Base-by-base conservation (phyloP, 805 yeast genomes). In the Nematodospora valgi region DNA sequence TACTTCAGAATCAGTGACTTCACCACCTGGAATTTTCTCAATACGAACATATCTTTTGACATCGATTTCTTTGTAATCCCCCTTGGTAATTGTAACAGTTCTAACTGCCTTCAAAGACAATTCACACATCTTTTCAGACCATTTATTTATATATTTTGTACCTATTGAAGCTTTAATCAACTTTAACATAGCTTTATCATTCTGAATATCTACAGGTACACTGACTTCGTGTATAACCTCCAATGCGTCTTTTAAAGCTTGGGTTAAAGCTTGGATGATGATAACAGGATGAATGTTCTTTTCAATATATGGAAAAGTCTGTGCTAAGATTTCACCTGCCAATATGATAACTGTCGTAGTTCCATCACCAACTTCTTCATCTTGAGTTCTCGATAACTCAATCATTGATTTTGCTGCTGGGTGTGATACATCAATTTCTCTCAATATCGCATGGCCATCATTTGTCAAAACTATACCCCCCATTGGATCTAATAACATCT, bases 371-470 rank as follows among this genome's bases (percentile, higher is more conserved):
- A 78, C 98, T 66, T 91, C 98, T 66, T 91, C 98, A 58, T 91
- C 98, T 68, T 91, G 97, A 5, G 98, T 89, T 66, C 98, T 78
- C 52, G 93, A 80, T 47, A 93, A 76, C 65, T 93, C 98, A 55
- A 93, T 85, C 98, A 93, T 93, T 21, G 95, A 84, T 65, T 93
- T 93, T 30, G 99, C 99, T 4, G 98, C 99, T 8, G 99, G 98
- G 59, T 93, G 98, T 4, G 96, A 88, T 38, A 85, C 95, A 57
- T 91, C 98, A 48, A 93, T 93, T 59, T 93, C 99, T 56, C 99
- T 78, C 49, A 93, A 70, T 48, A 93, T 93, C 12, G 99, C 98
- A 63, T 93, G 98, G 10, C 99, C 99, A 60, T 93, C 99, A 63
- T 93, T 93, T 38, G 99, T 93, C 45, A 93, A 72, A 11, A 91